Percentiles rank a stretch among this genome's conserved stretches.
phyloP scores from a whole-genome alignment of 306 rosid genomes.

The Cajanus cajan region DNA sequence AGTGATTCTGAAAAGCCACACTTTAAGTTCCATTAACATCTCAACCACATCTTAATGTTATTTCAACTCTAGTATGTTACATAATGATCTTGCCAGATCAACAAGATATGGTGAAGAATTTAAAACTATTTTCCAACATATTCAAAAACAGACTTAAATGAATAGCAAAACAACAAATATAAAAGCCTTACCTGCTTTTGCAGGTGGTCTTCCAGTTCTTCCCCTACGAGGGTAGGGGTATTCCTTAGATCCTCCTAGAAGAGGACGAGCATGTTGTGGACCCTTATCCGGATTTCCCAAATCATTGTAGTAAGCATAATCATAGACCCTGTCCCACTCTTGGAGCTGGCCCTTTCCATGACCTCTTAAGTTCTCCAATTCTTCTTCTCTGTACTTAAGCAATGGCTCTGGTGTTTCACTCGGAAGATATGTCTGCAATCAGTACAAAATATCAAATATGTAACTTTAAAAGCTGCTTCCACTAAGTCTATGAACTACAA shows the following conservation, averaged over 20 bases:
- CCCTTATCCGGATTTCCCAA: slow-evolving; percentile 60
- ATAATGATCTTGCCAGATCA: background rate
- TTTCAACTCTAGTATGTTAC: background rate
- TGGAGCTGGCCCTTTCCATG: slow-evolving; percentile 59
- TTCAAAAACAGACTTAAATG: background rate
- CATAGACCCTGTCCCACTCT: slow-evolving; percentile 81
- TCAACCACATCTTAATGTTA: background rate
- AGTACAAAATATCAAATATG: background rate
- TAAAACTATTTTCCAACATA: background rate
- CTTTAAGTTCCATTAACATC: background rate
- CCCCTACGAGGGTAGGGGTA: slow-evolving; percentile 91
- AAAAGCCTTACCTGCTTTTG: slow-evolving; percentile 48
- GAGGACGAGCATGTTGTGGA: slow-evolving; percentile 48
- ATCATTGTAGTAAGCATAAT: slow-evolving; percentile 69
- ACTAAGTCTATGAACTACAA: background rate
- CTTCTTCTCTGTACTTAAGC: slow-evolving; percentile 59
- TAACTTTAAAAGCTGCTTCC: slow-evolving; percentile 4
- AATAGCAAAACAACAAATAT: background rate
- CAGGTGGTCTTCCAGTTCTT: slow-evolving; percentile 64
- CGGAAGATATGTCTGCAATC: slow-evolving; percentile 64
- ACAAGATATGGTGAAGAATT: background rate
- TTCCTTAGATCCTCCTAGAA: slow-evolving; percentile 65
- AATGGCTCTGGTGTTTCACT: slow-evolving; percentile 60
- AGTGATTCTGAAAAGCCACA: slow-evolving; percentile 4
- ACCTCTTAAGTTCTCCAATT: slow-evolving; percentile 64